Percentiles rank a stretch among this genome's conserved stretches.
Evolutionary conservation across 2,329 filamentous ascomycete species (phyloP).

Genomic region (Trichoderma oligosporum): DNA sequence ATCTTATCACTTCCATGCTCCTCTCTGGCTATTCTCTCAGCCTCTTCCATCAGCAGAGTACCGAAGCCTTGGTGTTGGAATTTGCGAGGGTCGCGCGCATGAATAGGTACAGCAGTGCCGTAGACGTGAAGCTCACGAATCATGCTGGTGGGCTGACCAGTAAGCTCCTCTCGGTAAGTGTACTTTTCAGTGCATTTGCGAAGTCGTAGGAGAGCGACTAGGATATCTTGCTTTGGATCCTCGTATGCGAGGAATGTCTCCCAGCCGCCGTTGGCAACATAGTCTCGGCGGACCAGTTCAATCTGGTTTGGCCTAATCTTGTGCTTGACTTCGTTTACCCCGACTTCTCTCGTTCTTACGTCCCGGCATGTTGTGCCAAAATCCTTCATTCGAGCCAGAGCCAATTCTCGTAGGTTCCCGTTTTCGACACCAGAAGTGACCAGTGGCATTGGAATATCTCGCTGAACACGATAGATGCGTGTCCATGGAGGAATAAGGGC

Average conservation of each 20-base stretch:
- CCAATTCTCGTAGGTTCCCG: constrained; percentile 89
- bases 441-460: constrained; percentile 98
- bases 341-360: constrained; percentile 92
- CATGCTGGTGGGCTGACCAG: constrained; percentile 80
- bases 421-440: constrained; percentile 99
- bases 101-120: constrained; percentile 93
- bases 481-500: constrained; percentile 97
- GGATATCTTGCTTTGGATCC: constrained; percentile 95
- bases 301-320: constrained; percentile 96
- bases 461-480: constrained; percentile 94
- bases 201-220: constrained; percentile 84
- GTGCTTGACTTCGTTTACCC: constrained; percentile 98
- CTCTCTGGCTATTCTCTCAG: constrained; percentile 87
- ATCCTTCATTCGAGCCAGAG: constrained; percentile 96
- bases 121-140: constrained; percentile 96
- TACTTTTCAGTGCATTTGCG: constrained; percentile 88
- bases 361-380: constrained; percentile 97
- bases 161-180: constrained; percentile 86
- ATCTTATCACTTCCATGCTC: constrained; percentile 95
- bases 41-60: constrained; percentile 95
- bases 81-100: constrained; percentile 90
- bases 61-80: constrained; percentile 99
- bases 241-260: constrained; percentile 98
- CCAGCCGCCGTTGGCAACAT: constrained; percentile 93
- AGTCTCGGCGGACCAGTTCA: constrained; percentile 90